Percentiles rank a stretch among this genome's conserved stretches.
phyloP scores from a whole-genome alignment of 2,329 filamentous ascomycete genomes.

The Sporothrix phasma region DNA sequence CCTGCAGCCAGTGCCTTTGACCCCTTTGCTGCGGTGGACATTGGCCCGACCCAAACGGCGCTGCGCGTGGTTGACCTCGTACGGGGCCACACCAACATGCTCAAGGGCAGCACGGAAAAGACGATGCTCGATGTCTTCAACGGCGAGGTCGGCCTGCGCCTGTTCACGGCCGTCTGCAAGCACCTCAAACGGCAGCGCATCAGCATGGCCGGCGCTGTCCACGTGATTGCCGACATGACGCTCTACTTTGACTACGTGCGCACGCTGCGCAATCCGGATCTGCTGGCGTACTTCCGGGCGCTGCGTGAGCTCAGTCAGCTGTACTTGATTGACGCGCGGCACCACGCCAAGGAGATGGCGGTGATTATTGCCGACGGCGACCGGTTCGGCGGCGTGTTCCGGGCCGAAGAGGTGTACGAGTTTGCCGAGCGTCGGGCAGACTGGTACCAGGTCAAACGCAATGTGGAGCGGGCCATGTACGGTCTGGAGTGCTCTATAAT shows the following conservation, averaged over 20 bases:
- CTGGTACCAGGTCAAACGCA: conserved; percentile 81
- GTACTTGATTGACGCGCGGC: conserved; percentile 75
- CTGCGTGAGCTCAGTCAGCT: conserved; percentile 90
- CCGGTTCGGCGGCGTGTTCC: conserved; percentile 83
- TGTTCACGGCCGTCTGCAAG: conserved; percentile 90
- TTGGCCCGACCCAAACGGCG: conserved; percentile 69
- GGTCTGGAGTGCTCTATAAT: conserved; percentile 81
- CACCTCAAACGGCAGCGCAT: conserved; percentile 94
- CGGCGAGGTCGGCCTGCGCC: conserved; percentile 84
- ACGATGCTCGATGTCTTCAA: conserved; percentile 98
- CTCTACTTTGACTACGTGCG: conserved; percentile 80
- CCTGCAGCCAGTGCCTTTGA: conserved; percentile 22
- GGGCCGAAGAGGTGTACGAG: conserved; percentile 94
- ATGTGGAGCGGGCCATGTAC: conserved; percentile 96
- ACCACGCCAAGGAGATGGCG: conserved; percentile 92
- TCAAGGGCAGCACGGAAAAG: conserved; percentile 92
- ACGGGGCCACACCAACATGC: conserved; percentile 80
- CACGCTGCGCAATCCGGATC: conserved; percentile 69
- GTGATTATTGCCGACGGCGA: conserved; percentile 87
- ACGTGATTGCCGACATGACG: conserved; percentile 93
- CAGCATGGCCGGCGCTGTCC: conserved; percentile 79
- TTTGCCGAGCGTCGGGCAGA: conserved; percentile 90
- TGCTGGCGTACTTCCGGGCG: conserved; percentile 84
- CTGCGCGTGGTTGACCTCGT: conserved; percentile 75
- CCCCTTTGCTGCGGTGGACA: conserved; percentile 16